phyloP scores from a whole-genome alignment of 148 eudicot species.

The Euryodendron excelsum region DNA sequence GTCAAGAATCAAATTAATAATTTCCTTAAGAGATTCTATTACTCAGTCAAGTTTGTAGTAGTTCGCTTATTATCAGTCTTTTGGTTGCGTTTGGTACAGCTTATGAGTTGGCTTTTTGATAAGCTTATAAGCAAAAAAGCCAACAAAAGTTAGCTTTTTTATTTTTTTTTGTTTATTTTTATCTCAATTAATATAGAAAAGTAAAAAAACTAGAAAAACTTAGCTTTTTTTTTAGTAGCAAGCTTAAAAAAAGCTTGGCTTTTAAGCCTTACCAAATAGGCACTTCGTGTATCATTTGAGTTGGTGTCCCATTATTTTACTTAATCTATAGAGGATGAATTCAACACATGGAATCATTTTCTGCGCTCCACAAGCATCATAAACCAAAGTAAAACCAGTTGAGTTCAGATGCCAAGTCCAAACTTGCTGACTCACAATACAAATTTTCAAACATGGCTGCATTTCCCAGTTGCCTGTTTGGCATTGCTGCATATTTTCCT shows the following conservation, averaged over 20 bases:
- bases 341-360: slow-evolving; percentile 8
- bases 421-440: not conserved
- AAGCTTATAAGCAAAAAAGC: too few species aligned
- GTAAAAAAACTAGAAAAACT: too few species aligned
- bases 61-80: slow-evolving; percentile 8
- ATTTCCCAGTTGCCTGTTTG: not conserved
- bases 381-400: not conserved
- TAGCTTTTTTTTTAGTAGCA: too few species aligned
- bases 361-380: slow-evolving; percentile 7
- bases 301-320: slow-evolving; percentile 2
- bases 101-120: too few species aligned
- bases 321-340: not conserved
- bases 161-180: too few species aligned
- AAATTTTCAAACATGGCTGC: not conserved
- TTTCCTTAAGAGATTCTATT: not conserved
- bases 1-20: slow-evolving; percentile 5
- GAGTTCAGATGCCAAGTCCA: slow-evolving; percentile 5
- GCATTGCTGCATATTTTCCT: not conserved
- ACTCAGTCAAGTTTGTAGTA: not conserved
- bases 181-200: too few species aligned
- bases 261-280: too few species aligned
- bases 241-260: too few species aligned
- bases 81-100: too few species aligned
- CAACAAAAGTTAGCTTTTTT: too few species aligned
- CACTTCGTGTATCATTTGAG: slow-evolving; percentile 19